Evolutionary conservation across 225 moss, liverwort and hornwort species (phyloP), one percentile per base, ranked within the genome.

Genomic region (Takakia lepidozioides): DNA sequence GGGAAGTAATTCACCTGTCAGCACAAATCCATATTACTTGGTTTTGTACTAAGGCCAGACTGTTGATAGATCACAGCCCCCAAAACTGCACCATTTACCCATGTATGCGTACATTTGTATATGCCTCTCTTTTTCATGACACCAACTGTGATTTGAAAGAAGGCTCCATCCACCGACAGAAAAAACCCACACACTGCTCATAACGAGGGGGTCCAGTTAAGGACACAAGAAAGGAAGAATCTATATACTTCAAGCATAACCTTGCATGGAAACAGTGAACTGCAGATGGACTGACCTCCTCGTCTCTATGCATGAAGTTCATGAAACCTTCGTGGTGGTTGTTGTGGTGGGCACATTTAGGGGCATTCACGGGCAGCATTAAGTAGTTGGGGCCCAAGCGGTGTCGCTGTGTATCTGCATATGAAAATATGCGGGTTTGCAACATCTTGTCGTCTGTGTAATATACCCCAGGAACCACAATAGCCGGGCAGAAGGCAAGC

Each of bases 241-340:
- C n/a, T n/a, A n/a, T 32, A 32, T 32, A 32, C 32, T 32, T 32
- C 32, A 32, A 7, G 0, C 8, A 6, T 6, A 11, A 7, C 11
- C 32, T 6, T 6, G 32, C 32, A 32, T 0, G 32, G 32, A 32
- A 11, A 11, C 32, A 32, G 32, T 1, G 0, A n/a, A 52, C 10
- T 2, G 3, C 8, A 2, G 47, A 22, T 10, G 13, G 10, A 47
- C 32, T 38, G 18, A 73, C 80, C 70, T 80, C 80, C 47, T 80
- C 80, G 27, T 80, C 80, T 20, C 80, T 66, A 55, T 80, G 80
- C 46, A 59, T 67, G 56, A 74, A 66, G 39, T 80, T 80, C 80
- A 80, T 80, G 41, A 63, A 74, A 5, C 80, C 80, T 37, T 80
- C 80, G 39, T 80, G 80, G 26, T 80, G 80, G 57, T 80, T 80